Evolutionary conservation across 2,329 filamentous ascomycete species (phyloP).

Genomic region (Calonectria hawksworthii): DNA sequence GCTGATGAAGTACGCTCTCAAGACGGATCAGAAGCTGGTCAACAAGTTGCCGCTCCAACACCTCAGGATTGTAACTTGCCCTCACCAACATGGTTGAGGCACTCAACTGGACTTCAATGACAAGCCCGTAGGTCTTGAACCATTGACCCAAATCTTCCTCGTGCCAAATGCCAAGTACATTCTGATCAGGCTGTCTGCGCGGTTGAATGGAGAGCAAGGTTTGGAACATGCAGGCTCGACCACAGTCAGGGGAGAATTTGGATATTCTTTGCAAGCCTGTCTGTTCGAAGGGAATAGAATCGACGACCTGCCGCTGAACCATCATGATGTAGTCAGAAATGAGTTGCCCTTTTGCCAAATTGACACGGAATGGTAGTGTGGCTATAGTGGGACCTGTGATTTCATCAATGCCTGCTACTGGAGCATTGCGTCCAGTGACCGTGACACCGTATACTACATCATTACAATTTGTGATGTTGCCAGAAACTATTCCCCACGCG

Average conservation of each 20-base stretch:
- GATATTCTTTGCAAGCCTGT: constrained; percentile 27
- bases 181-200: not conserved
- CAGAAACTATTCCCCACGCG: constrained; percentile 46
- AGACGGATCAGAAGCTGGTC: constrained; percentile 7
- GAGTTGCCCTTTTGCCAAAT: constrained; percentile 43
- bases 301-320: constrained; percentile 22
- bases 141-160: not conserved
- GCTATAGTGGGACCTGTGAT: constrained; percentile 34
- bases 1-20: constrained; percentile 15
- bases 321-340: constrained; percentile 59
- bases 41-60: not conserved
- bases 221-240: constrained; percentile 19
- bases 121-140: constrained; percentile 13
- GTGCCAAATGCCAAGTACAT: not conserved
- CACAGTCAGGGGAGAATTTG: not conserved
- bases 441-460: constrained; percentile 44
- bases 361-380: constrained; percentile 35
- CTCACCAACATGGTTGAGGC: not conserved
- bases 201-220: constrained; percentile 26
- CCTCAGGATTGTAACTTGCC: constrained; percentile 8
- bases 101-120: constrained; percentile 7
- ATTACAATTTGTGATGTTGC: constrained; percentile 31
- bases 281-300: constrained; percentile 28
- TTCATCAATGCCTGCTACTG: constrained; percentile 37
- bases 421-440: constrained; percentile 42